These are phyloP conservation scores for Fusarium sp. DNA, from an alignment of 2,329 filamentous ascomycete genomes.

Conservation along the genomic window DNA sequence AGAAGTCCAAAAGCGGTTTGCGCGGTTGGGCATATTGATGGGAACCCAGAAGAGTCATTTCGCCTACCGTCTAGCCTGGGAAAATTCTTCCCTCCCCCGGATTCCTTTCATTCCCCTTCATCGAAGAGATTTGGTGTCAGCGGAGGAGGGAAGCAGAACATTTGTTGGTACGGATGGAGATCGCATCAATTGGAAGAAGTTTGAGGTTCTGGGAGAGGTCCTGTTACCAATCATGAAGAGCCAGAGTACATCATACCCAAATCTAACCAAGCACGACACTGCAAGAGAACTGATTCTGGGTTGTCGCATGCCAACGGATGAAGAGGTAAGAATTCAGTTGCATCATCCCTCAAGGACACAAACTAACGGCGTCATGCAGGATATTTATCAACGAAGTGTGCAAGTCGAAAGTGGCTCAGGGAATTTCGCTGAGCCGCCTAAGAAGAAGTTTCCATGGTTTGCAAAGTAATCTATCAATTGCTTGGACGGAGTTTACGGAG, in stretches of 20 bases:
- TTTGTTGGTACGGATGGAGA: conserved; percentile 79
- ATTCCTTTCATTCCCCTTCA: conserved; percentile 95
- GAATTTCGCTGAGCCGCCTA: conserved; percentile 59
- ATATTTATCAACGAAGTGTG: conserved; percentile 71
- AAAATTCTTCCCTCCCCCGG: conserved; percentile 88
- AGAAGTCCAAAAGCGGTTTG: conserved; percentile 83
- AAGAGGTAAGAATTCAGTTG: conserved; percentile 76
- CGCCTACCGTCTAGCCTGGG: conserved; percentile 96
- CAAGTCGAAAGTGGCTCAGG: conserved; percentile 65
- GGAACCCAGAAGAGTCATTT: conserved; percentile 91
- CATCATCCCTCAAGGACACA: not conserved
- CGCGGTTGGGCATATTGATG: conserved; percentile 91
- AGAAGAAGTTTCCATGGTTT: conserved; percentile 76
- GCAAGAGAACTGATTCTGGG: conserved; percentile 82
- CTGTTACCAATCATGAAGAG: conserved; percentile 91
- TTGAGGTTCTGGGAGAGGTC: conserved; percentile 94
- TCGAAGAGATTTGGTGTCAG: conserved; percentile 87
- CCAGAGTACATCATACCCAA: conserved; percentile 84
- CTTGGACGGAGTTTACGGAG: conserved; percentile 43
- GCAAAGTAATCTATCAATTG: conserved; percentile 54
- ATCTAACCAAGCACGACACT: conserved; percentile 74
- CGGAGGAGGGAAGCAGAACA: conserved; percentile 91
- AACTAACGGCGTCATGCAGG: conserved; percentile 55
- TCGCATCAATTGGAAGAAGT: conserved; percentile 97
- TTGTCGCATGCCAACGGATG: conserved; percentile 82